Base-by-base conservation (phyloP, 2,329 filamentous ascomycete genomes). In the Epicoccum nigrum region DNA sequence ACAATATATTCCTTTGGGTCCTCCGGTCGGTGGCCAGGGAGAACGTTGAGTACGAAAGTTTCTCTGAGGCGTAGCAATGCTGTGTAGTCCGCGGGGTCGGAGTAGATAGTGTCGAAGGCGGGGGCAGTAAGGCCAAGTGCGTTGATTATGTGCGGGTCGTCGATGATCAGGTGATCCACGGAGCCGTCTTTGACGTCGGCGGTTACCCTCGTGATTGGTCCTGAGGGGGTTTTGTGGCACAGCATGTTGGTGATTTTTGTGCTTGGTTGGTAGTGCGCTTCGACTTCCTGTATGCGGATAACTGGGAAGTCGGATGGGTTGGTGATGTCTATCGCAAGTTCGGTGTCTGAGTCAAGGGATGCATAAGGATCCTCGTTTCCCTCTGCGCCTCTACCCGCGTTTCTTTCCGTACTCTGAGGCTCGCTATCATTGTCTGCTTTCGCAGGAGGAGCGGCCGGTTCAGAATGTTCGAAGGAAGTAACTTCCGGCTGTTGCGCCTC, bases 161-260 rank as follows among this genome's bases (percentile, higher is more conserved):
- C 51, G 30, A 64, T 62, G 21, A 59, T 2, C 3, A 64, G 37
- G 17, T 60, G 52, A 19, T 62, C 42, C 30, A 60, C 45, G 0
- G 59, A 54, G 8, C 61, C 57, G 9, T 56, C 46, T 6, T 56
- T 44, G 7, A 62, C 19, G 19, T 60, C 54, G 6, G 50, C 54
- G 13, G 48, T 57, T 8, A 60, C 59, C 33, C 55, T 51, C 4
- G 19, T 51, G 5, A 58, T 35, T 1, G 45, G n/a, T 1, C 44
- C 38, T 2, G 44, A 19, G 0, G 23, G 12, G 13, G 50, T 39
- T 15, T 44, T 40, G 8, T 62, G 55, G 3, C 41, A 12, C 32
- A 41, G 50, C 45, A 62, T 55, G 11, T 31, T 47, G 7, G 28
- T 3, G 11, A 64, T 52, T 13, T 15, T 41, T 0, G 57, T 53